Percentiles rank a stretch among this genome's conserved stretches.
phyloP scores from a whole-genome alignment of 805 yeast species.

The Candida suzukii region DNA sequence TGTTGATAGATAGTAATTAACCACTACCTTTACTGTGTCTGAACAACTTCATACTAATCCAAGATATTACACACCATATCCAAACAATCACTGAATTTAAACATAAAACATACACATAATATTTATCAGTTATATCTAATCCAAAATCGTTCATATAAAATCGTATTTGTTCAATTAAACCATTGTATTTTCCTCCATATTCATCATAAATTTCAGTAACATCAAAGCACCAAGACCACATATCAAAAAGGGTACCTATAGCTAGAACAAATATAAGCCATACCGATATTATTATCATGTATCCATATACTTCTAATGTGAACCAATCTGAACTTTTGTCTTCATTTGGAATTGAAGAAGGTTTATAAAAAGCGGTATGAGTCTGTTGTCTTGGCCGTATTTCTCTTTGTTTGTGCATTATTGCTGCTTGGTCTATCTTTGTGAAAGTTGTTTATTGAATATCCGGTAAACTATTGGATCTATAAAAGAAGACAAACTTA shows the following conservation, averaged over 20 bases:
- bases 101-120: conserved; percentile 23
- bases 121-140: conserved; percentile 15
- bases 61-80: conserved; percentile 68
- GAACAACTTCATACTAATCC: conserved; percentile 78
- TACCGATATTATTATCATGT: conserved; percentile 15
- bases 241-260: conserved; percentile 22
- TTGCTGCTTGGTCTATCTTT: not conserved
- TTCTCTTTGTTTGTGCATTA: not conserved
- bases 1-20: conserved; percentile 5
- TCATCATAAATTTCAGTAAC: conserved; percentile 9
- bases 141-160: conserved; percentile 5
- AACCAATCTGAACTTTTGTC: not conserved
- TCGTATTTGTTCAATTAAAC: not conserved
- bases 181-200: not conserved
- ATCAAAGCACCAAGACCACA: conserved; percentile 25
- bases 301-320: conserved; percentile 19
- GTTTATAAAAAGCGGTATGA: conserved; percentile 17
- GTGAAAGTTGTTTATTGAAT: no score
- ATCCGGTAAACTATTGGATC: not conserved
- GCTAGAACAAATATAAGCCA: conserved; percentile 21
- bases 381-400: conserved; percentile 7
- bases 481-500: no score
- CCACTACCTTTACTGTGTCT: conserved; percentile 68
- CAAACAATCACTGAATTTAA: conserved; percentile 32
- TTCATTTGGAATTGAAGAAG: not conserved